Conservation (phyloP, 2,329 filamentous ascomycete species). For the Venturiaceae sp. region DNA sequence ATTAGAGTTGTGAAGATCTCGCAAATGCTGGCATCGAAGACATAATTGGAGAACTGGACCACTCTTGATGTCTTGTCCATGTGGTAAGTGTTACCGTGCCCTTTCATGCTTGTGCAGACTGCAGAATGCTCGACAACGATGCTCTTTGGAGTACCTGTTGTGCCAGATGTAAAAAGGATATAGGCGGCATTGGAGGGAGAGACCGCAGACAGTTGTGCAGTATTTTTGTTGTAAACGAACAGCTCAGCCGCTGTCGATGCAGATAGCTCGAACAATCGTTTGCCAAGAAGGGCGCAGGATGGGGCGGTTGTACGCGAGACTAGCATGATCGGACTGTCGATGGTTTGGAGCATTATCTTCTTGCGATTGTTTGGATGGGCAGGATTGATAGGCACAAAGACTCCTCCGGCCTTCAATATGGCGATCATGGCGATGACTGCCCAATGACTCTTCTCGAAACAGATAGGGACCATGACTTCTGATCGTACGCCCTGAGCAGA, state of each 20-base stretch:
- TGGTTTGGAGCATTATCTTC: constrained; percentile 61
- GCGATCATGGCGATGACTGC: constrained; percentile 75
- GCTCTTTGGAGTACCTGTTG: constrained; percentile 81
- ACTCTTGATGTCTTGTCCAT: constrained; percentile 45
- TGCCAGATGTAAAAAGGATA: constrained; percentile 69
- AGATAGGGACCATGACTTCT: constrained; percentile 61
- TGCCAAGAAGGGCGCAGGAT: too few relatives aligned
- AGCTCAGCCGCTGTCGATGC: too few relatives aligned
- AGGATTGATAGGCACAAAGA: constrained; percentile 72
- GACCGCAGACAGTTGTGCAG: too few relatives aligned
- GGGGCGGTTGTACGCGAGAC: too few relatives aligned
- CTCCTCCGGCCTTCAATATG: constrained; percentile 71
- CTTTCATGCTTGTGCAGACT: constrained; percentile 63
- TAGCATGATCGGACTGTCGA: too few relatives aligned
- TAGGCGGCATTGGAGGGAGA: background rate
- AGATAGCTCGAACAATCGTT: too few relatives aligned
- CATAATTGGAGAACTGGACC: constrained; percentile 38
- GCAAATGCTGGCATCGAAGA: constrained; percentile 35
- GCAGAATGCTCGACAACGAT: constrained; percentile 73
- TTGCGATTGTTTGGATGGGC: constrained; percentile 65
- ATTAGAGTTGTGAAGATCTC: constrained; percentile 37
- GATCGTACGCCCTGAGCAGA: constrained; percentile 50
- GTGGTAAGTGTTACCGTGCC: constrained; percentile 40
- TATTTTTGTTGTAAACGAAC: too few relatives aligned
- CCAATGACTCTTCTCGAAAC: constrained; percentile 77